A percentile compares a stretch with the other conserved stretches of the same genome.
Conservation (phyloP, 2,329 filamentous ascomycete species). For the Aspergillus niger region DNA sequence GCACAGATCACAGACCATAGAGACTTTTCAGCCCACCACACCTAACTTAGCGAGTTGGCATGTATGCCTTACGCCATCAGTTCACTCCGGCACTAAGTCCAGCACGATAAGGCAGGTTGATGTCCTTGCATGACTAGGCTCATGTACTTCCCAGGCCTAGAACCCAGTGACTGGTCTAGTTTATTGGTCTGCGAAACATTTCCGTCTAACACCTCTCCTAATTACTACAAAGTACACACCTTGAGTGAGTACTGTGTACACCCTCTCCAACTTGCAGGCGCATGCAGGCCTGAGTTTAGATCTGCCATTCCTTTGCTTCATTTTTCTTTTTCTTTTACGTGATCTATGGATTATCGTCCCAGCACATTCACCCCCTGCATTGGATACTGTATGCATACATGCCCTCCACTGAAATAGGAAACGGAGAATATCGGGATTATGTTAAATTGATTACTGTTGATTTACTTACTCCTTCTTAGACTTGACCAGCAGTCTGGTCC, state of each 20-base stretch:
- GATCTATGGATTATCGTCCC: background rate
- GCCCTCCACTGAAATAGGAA: background rate
- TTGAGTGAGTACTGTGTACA: background rate
- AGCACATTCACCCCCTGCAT: background rate
- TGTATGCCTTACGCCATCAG: conserved; percentile 1
- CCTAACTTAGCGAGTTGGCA: background rate
- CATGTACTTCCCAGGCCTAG: background rate
- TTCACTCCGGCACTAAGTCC: background rate
- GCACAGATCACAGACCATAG: too few relatives aligned
- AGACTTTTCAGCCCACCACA: background rate
- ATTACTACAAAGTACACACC: too few relatives aligned
- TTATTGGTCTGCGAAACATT: background rate
- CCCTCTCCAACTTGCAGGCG: background rate
- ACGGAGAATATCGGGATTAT: background rate
- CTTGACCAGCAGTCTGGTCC: conserved; percentile 28
- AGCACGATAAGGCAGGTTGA: conserved; percentile 4
- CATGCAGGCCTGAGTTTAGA: background rate
- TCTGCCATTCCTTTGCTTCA: background rate
- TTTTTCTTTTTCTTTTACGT: background rate
- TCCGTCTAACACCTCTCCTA: background rate
- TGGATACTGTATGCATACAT: background rate
- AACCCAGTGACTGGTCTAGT: background rate
- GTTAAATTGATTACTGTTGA: background rate
- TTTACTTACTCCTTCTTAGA: conserved; percentile 31
- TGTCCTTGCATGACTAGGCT: background rate